Evolutionary conservation across 257 asterid genomes (phyloP).

Genomic region (Fraxinus anomala): DNA sequence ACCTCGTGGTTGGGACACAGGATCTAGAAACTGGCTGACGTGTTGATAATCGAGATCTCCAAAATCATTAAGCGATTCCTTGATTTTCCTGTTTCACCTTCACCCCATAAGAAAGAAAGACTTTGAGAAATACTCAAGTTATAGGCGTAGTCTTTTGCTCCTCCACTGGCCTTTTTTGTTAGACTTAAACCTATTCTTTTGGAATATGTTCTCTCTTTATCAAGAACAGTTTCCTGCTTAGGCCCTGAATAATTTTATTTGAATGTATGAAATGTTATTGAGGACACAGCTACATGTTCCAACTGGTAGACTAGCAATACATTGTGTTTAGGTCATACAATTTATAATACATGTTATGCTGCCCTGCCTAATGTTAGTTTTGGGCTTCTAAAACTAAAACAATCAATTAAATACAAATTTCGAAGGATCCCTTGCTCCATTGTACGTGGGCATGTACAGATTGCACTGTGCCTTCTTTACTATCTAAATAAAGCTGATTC

Average conservation of each 20-base stretch:
- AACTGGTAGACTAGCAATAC: background rate
- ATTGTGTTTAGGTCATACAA: background rate
- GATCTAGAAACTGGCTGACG: background rate
- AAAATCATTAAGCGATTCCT: background rate
- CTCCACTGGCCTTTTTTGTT: background rate
- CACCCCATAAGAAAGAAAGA: background rate
- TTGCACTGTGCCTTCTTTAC: conserved; percentile 11
- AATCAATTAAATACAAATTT: background rate
- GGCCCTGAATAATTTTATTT: background rate
- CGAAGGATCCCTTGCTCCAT: conserved; percentile 4
- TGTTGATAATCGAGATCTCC: background rate
- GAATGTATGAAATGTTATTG: conserved; percentile 17
- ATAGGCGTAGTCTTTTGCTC: background rate
- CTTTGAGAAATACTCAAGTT: background rate
- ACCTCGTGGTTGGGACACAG: background rate
- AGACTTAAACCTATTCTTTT: background rate
- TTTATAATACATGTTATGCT: conserved; percentile 9
- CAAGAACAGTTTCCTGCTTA: conserved; percentile 5
- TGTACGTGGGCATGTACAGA: background rate
- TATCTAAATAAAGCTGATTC: conserved; percentile 10
- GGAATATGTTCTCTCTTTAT: conserved; percentile 2
- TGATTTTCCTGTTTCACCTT: background rate
- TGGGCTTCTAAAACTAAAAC: conserved; percentile 12
- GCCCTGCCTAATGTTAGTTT: conserved; percentile 6
- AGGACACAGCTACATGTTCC: conserved; percentile 4